These are phyloP conservation scores for Thelephora aurantiotincta DNA, from an alignment of 768 basidiomycete genomes.

Conservation along the genomic window DNA sequence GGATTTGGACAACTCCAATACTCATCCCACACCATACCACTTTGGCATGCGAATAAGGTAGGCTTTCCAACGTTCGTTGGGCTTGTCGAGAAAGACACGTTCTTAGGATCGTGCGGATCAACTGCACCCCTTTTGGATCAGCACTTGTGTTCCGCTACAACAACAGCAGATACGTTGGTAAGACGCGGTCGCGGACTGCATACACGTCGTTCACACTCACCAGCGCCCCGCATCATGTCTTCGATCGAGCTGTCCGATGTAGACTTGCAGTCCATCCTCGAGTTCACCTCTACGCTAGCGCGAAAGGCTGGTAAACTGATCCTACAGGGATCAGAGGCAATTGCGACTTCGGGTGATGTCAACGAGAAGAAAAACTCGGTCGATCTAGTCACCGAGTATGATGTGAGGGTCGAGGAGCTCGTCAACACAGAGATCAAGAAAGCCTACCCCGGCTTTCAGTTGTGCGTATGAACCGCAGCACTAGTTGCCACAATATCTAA, in stretches of 20 bases:
- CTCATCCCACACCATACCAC: too few relatives aligned
- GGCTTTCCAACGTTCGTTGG: too few relatives aligned
- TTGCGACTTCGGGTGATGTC: constrained; percentile 39
- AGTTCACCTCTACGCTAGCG: constrained; percentile 57
- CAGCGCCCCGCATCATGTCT: constrained; percentile 20
- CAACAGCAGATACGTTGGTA: too few relatives aligned
- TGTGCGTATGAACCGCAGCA: constrained; percentile 38
- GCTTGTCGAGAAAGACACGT: too few relatives aligned
- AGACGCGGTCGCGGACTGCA: too few relatives aligned
- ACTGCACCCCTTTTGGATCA: too few relatives aligned
- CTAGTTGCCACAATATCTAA: constrained; percentile 22
- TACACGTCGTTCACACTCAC: too few relatives aligned
- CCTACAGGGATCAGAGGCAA: constrained; percentile 62
- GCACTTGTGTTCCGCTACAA: too few relatives aligned
- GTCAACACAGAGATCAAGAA: constrained; percentile 54
- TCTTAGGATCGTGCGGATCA: too few relatives aligned
- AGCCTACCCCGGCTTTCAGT: constrained; percentile 64
- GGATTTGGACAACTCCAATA: too few relatives aligned
- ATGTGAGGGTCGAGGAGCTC: constrained; percentile 79
- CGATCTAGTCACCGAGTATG: constrained; percentile 91
- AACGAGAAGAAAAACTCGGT: constrained; percentile 89
- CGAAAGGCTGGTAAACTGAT: constrained; percentile 64
- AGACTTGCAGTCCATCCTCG: constrained; percentile 48
- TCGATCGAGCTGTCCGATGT: constrained; percentile 15
- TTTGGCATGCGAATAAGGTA: too few relatives aligned